phyloP scores from a whole-genome alignment of 768 basidiomycete species.

The Leucocoprinus leucothites region DNA sequence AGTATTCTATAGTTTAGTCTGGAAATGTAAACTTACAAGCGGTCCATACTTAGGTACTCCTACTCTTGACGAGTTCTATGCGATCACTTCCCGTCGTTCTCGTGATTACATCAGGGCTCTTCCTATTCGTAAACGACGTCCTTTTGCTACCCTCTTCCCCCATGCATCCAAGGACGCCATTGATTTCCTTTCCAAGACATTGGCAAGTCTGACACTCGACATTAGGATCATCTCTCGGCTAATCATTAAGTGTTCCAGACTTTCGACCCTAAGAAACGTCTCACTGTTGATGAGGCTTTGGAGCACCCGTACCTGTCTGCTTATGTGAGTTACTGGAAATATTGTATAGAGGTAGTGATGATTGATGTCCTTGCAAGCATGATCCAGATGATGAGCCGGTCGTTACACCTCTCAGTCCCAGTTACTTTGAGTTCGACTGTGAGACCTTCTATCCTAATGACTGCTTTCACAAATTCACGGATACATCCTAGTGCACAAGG shows the following conservation, averaged over 20 bases:
- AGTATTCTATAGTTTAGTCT: constrained; percentile 8
- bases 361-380: constrained; percentile 41
- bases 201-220: constrained; percentile 41
- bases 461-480: background rate
- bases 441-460: constrained; percentile 24
- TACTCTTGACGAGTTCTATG: constrained; percentile 86
- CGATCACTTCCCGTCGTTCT: constrained; percentile 81
- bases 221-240: background rate
- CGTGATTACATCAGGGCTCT: constrained; percentile 86
- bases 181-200: constrained; percentile 68
- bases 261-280: constrained; percentile 84
- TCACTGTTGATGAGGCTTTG: constrained; percentile 80
- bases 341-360: background rate
- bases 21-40: constrained; percentile 13
- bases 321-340: constrained; percentile 45
- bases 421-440: constrained; percentile 92
- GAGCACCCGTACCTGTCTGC: constrained; percentile 80
- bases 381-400: constrained; percentile 89
- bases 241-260: constrained; percentile 39
- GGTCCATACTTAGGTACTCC: constrained; percentile 56
- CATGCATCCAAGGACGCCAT: constrained; percentile 70
- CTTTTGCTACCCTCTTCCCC: constrained; percentile 74
- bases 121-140: constrained; percentile 73
- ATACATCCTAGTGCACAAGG: constrained; percentile 53
- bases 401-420: constrained; percentile 74